Conservation (phyloP, 305 asterid species). For the Solanum hybrid region DNA sequence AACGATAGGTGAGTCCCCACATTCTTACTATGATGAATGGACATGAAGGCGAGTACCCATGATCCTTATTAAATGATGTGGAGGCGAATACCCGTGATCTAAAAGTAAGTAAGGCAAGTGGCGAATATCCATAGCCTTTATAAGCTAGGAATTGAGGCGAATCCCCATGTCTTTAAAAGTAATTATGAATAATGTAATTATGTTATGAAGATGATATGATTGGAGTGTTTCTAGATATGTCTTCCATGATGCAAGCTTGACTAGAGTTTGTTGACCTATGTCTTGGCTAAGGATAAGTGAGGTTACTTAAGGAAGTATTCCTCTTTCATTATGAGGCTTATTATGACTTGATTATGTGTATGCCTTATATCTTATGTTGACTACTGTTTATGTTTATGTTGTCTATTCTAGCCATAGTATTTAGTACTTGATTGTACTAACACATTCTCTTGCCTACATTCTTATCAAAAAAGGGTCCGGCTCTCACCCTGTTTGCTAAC, state of each 20-base stretch:
- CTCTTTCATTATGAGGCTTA: background rate
- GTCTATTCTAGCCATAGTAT: too few relatives aligned
- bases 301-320: background rate
- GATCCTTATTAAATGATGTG: background rate
- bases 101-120: too few relatives aligned
- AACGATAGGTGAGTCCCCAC: too few relatives aligned
- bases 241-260: background rate
- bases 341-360: background rate
- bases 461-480: background rate
- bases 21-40: too few relatives aligned
- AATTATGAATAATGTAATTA: too few relatives aligned
- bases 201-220: too few relatives aligned
- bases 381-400: background rate
- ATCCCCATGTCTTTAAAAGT: too few relatives aligned
- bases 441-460: background rate
- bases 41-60: too few relatives aligned
- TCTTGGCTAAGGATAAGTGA: background rate
- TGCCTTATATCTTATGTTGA: background rate
- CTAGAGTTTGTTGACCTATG: background rate
- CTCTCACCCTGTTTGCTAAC: background rate
- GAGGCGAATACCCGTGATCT: background rate
- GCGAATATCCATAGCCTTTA: too few relatives aligned
- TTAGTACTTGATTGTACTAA: background rate
- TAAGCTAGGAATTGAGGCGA: too few relatives aligned
- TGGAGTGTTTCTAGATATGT: background rate